phyloP scores from a whole-genome alignment of 192 early-diverging fungal genomes.

The Coemansia sp. region DNA sequence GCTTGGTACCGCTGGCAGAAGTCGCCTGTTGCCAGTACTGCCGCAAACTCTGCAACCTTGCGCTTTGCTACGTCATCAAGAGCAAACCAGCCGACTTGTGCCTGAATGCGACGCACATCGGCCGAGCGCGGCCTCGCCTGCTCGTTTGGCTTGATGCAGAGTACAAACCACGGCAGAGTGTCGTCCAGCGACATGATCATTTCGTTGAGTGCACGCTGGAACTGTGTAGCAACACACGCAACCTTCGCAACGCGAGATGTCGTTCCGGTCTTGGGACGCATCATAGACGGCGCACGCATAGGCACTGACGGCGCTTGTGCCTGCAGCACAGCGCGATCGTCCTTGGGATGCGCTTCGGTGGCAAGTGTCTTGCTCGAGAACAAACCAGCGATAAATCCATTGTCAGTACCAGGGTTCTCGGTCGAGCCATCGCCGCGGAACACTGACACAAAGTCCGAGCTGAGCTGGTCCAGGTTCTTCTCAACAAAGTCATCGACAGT shows the following conservation, averaged over 20 bases:
- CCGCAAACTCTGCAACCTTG: constrained; percentile 46
- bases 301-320: constrained; percentile 74
- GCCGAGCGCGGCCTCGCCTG: constrained; percentile 39
- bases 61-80: constrained; percentile 38
- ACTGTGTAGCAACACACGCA: constrained; percentile 60
- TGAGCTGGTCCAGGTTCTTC: constrained; percentile 75
- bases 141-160: constrained; percentile 75
- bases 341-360: constrained; percentile 78
- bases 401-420: constrained; percentile 56
- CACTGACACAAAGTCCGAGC: constrained; percentile 79
- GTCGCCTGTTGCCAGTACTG: constrained; percentile 34
- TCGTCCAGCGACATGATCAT: constrained; percentile 69
- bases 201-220: constrained; percentile 67
- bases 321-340: constrained; percentile 71
- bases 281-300: constrained; percentile 57
- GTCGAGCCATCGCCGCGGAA: constrained; percentile 66
- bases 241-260: constrained; percentile 56
- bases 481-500: constrained; percentile 78
- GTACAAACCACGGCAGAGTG: constrained; percentile 75
- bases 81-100: constrained; percentile 31
- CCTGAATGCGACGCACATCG: constrained; percentile 47
- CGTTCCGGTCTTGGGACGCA: constrained; percentile 29
- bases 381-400: constrained; percentile 70
- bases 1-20: constrained; percentile 50
- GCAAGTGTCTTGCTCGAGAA: constrained; percentile 71